Evolutionary conservation across 805 yeast species (phyloP), one percentile per base, ranked within the genome.

Genomic region (Wickerhamiella dianesei): DNA sequence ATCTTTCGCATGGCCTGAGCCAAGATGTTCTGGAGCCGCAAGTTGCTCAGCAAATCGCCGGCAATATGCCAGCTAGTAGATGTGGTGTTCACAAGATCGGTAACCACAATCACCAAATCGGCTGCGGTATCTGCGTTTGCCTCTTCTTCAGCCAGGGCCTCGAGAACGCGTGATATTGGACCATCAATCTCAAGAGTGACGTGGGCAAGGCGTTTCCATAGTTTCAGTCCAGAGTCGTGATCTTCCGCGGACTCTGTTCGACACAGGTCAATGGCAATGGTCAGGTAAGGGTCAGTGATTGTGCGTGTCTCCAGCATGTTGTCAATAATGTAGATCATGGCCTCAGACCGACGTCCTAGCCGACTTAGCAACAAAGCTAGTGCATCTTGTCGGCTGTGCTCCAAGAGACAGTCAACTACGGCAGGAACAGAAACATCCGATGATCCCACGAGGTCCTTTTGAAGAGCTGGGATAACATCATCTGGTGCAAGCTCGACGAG

Each of bases 141-240:
- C 32, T 25, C 32, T 25, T 25, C 32, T 25, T 25, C 32, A 25
- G 32, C 32, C 2, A 49, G 29, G 12, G 36, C 17, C 1, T 37
- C 20, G 2, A 47, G 21, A 8, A 42, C 43, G 13, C 21, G 20
- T 22, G 32, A 16, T 3, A 50, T 35, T 21, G 44, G 44, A 1
- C 17, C 46, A 12, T 25, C 29, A 6, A 35, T 32, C 3, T 55
- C 57, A 3, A 72, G 71, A 1, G 70, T 55, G 1, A 67, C 57
- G 37, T 68, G 70, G 6, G 72, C 58, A 4, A 74, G 53, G 3
- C 58, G 51, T 9, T 71, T 52, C 65, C 76, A 65, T 52, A 72
- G 53, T 9, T 54, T 50, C 48, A 69, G 72, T 40, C 64, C 50
- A 3, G 37, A 47, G 1, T 62, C 19, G 21, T 50, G 45, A 1